Evolutionary conservation across 495 filamentous ascomycete species (phyloP), one percentile per base, ranked within the genome.

Genomic region (Rhypophila decipiens): DNA sequence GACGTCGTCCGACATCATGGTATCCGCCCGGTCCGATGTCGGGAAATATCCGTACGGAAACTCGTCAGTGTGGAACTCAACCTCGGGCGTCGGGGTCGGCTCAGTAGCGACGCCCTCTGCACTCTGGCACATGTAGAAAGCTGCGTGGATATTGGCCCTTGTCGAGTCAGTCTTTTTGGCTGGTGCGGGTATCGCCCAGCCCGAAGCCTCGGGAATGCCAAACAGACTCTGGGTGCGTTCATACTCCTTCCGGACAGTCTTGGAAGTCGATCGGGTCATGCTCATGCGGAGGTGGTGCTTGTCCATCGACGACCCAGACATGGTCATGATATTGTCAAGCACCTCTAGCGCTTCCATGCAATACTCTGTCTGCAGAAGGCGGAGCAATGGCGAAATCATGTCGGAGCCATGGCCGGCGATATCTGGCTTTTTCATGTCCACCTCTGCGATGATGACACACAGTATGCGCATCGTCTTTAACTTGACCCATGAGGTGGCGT

Each of bases 101-200:
- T 87, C 84, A 20, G 79, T 76, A 41, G 80, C 74, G 0, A 77
- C 66, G 21, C 70, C 72, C 42, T 73, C 69, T 21, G 61, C 53
- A 12, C 54, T 64, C 39, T 78, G 78, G 52, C 91, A 95, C 42
- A 88, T 95, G 63, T 96, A 93, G 64, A 95, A 96, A 3, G 93
- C 90, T 0, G 90, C 88, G 55, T 96, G 90, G n/a, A 97, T 90
- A 58, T 97, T 97, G 46, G 82, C 77, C 29, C 90, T 76, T 10
- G 91, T 96, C 34, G 79, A 80, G 39, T 79, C 80, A 2, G 90
- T 89, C 65, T 95, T 88, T 39, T 83, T 83, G 2, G 90, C 90
- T 17, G 93, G 93, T 66, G 91, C 85, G 2, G 94, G 93, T 27
- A 99, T 87, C 1, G 94, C 90, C 93, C 93, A 99, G 5, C 93